A percentile compares a stretch with the other conserved stretches of the same genome.
Evolutionary conservation across 208 protist species (phyloP).

Genomic region (Endotrypanum monterogeii): DNA sequence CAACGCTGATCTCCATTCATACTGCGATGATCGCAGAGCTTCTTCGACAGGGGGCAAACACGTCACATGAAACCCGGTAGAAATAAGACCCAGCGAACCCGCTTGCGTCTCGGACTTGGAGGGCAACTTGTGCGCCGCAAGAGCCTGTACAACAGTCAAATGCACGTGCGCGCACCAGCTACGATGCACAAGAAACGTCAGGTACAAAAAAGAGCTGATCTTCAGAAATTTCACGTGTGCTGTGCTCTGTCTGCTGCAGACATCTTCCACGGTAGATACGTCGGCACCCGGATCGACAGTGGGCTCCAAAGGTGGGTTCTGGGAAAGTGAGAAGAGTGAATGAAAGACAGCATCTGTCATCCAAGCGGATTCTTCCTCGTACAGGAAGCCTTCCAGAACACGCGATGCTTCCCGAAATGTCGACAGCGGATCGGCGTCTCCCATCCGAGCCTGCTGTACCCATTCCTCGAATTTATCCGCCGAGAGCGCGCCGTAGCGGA

Average conservation of each 20-base stretch:
- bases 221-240: constrained; percentile 11
- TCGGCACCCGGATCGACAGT: neutral
- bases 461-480: constrained; percentile 1
- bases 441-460: neutral
- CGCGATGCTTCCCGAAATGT: neutral
- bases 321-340: constrained; percentile 7
- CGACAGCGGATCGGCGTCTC: neutral
- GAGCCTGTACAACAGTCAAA: neutral
- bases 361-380: constrained; percentile 11
- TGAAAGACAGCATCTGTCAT: constrained; percentile 1
- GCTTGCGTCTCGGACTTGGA: neutral
- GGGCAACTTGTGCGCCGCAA: neutral
- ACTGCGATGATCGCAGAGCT: constrained; percentile 20
- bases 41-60: constrained; percentile 16
- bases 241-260: neutral
- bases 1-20: constrained; percentile 26
- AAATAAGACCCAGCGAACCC: neutral
- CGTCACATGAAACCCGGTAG: neutral
- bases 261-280: neutral
- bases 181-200: constrained; percentile 30
- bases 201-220: constrained; percentile 30
- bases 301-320: neutral
- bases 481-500: neutral
- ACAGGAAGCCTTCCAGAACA: neutral
- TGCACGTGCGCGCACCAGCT: constrained; percentile 23